phyloP scores from a whole-genome alignment of 176 grass and related monocot genomes.

The Guadua angustifolia region DNA sequence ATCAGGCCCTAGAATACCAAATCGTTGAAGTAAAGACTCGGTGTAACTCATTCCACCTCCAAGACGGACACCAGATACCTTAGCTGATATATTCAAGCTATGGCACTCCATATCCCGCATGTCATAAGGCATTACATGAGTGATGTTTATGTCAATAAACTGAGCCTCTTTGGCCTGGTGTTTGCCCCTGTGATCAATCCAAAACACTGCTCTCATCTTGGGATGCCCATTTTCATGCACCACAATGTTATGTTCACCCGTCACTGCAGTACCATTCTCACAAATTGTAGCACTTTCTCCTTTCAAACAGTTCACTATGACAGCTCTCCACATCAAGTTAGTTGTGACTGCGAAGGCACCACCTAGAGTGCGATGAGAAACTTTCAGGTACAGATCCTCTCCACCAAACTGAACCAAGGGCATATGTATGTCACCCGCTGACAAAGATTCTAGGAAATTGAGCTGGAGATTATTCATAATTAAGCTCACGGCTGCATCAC shows the following conservation, averaged over 20 bases:
- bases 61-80: conserved; percentile 40
- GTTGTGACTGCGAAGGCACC: conserved; percentile 96
- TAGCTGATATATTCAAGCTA: conserved; percentile 84
- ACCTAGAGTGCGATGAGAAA: conserved; percentile 97
- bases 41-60: conserved; percentile 20
- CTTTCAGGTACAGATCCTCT: conserved; percentile 80
- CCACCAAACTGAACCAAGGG: conserved; percentile 92
- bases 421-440: conserved; percentile 45
- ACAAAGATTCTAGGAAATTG: conserved; percentile 86
- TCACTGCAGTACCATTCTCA: no score
- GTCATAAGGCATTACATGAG: conserved; percentile 92
- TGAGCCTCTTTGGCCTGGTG: conserved; percentile 56
- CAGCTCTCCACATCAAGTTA: conserved; percentile 44
- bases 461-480: conserved; percentile 71
- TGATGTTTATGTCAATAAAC: conserved; percentile 85
- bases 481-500: conserved; percentile 88
- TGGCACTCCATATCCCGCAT: conserved; percentile 89
- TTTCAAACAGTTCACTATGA: no score
- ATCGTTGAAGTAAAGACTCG: conserved; percentile 81
- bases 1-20: conserved; percentile 94
- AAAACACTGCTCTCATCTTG: conserved; percentile 95
- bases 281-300: no score
- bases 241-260: no score
- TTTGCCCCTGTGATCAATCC: conserved; percentile 82
- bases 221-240: conserved; percentile 59